Base-by-base conservation (phyloP, 306 rosid genomes). In the Trifolium pratense region DNA sequence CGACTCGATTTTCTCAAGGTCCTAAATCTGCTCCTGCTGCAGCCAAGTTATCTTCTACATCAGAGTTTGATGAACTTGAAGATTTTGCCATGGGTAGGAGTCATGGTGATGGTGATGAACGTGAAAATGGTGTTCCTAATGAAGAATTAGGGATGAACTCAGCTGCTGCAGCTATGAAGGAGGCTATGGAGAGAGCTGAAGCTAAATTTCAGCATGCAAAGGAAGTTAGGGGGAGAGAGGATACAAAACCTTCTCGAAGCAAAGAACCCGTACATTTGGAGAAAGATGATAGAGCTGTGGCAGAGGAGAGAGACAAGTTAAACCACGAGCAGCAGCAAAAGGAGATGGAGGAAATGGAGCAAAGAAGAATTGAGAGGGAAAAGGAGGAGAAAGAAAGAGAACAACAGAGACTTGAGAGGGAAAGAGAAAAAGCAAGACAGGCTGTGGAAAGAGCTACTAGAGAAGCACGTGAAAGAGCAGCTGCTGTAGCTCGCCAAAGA, bases 401-500 rank as follows among this genome's bases (percentile, higher is more conserved):
- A 74, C 87, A 67, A 57, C 96, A 75, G 74, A 74, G 86, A 81
- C 77, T 86, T 78, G 97, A 87, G 80, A 85, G 84, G 74, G 98
- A 92, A 84, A 88, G 91, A 85, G 89, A 64, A 14, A 88, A 36
- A 68, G 94, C 80, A 42, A 94, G 93, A 80, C 97, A 88, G 70
- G 99, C 97, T 80, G 97, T 94, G 66, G 99, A 88, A 85, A 94
- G 99, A 84, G 99, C 99, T 64, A 91, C 99, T 14, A 87, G 99
- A 81, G 99, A 94, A 84, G 99, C 97, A 21, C 99, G 99, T 37
- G 99, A 88, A 74, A 88, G 99, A 86, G 99, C 99, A 71, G 95
- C 88, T 68, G 62, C 72, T 81, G 99, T 82, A 39, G 99, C 99
- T 71, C 95, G 88, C 13, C 45, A 74, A 73, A 91, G 81, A 81